Base-by-base conservation (phyloP, 176 grass and related monocot species). In the Triticum timopheevii region DNA sequence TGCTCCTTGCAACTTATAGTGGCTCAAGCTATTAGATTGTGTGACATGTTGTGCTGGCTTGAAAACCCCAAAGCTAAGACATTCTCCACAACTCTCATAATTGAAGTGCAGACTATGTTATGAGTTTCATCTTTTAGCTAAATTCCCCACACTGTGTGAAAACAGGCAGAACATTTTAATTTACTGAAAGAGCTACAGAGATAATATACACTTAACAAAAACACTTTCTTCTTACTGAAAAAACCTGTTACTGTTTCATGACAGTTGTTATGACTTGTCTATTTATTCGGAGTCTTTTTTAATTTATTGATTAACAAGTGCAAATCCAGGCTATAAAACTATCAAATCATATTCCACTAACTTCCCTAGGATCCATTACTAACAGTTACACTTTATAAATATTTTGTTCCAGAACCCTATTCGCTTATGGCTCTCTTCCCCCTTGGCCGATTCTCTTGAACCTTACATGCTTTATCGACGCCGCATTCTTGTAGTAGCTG, bases 311-410 rank as follows among this genome's bases (percentile, higher is more conserved):
- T 82, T 76, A 54, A 50, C 62, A 82, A 34, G 28, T 35, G 8
- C 20, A 52, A 66, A 50, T 70, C 69, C 65, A 82, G 65, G 80
- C 15, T 11, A 71, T 71, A 69, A 38, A 70, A 39, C 30, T 70
- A 72, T 23, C 34, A 71, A 25, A 58, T 58, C 47, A 52, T 27
- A 25, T 44, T 10, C 13, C 39, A 88, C 31, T n/a, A 83, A 42
- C 39, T 58, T 68, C 15, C 61, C 16, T 13, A 61, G 7, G 24
- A 77, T 82, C 65, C 30, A 38, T 82, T 24, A 23, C 19, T 35
- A 35, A 34, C 38, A 66, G 2, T 1, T 50, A 34, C 40, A 45
- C 63, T n/a, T 49, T 39, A 45, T 45, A 28, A 33, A 52, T 34
- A 34, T 3, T 81, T 13, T 1, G 6, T 68, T 68, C 47, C 19